Evolutionary conservation across 768 basidiomycete genomes (phyloP), one percentile per base, ranked within the genome.

Genomic region (Podaxis sp.): DNA sequence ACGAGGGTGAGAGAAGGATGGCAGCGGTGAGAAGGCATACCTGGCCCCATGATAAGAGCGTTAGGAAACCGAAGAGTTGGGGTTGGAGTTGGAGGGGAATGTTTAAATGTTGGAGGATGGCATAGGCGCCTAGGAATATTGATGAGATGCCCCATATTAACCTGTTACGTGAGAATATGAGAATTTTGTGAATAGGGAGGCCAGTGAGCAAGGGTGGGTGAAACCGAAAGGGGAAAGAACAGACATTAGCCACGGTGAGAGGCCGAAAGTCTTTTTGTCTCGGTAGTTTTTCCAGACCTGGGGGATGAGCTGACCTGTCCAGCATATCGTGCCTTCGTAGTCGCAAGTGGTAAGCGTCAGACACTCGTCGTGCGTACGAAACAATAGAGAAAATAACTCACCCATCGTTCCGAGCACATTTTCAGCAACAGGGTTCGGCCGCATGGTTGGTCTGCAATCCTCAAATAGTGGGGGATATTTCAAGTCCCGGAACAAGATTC

Each of bases 271-370:
- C 24, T 83, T 84, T 68, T 92, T 88, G 19, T 78, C 76, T 39
- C 84, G 79, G 76, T 84, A 88, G 65, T 83, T 89, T 73, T 93
- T 92, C 84, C 85, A 83, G 24, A 90, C 79, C 66, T 92, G 89
- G 5, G 90, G 90, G 36, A 91, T 71, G 13, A 92, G 70, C 66
- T 89, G 89, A 13, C 80, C 76, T 3, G 83, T 84, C 89, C 89
- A 90, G 64, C 83, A 84, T 11, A 89, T 71, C 0, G 88, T 84
- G 2, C 88, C 88, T 88, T 49, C 2, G 48, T 30, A 30, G 6
- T 30, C 55, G 24, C 36, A 24, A 51, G 56, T 11, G 42, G 28
- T 39, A 8, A 55, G 6, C n/a, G 44, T 42, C 33, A 44, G 49
- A 52, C 33, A 13, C 39, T 51, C 17, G 26, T 8, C 7, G 57